Evolutionary conservation across 2,329 filamentous ascomycete species (phyloP), one percentile per base, ranked within the genome.

Genomic region (Colletotrichum endophyticum): DNA sequence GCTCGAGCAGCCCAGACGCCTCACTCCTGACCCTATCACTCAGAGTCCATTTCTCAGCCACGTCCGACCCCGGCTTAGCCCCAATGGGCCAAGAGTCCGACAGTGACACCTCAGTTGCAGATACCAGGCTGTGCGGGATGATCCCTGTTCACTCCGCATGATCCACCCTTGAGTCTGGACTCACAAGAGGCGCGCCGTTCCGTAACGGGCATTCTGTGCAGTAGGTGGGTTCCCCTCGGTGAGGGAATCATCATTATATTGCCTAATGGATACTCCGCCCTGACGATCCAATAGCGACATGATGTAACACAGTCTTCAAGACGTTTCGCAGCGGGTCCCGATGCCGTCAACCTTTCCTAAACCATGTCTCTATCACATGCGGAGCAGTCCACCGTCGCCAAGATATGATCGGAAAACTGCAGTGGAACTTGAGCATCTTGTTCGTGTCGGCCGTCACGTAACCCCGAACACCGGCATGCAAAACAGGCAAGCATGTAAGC

Each of bases 91-190:
- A 12, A 34, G 15, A 27, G 66, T 63, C 68, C 68, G 34, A 28
- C 13, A 34, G 32, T 62, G 57, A 70, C 56, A 62, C 57, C 19
- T 25, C 25, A 49, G 63, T 44, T 30, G 56, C 34, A 30, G 19
- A 49, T 25, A 19, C 32, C 22, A 68, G 66, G 22, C 30, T 6
- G 22, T 57, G 32, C 4, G 36, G 68, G 57, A 63, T 70, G 8
- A 70, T 53, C 68, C 68, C 57, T 63, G 68, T 34, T 53, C 57
- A 53, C 68, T 70, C 68, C 68, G 57, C 68, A 70, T 49, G 68
- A 70, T 70, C 68, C 68, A 70, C 68, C 36, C 57, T 34, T 5
- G 15, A 59, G 57, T 12, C 66, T 39, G 25, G 66, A 19, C 67
- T 70, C 56, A 49, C 44, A n/a, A 62, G 16, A 70, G 36, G 36